A percentile compares a stretch with the other conserved stretches of the same genome.
phyloP scores from a whole-genome alignment of 2,329 filamentous ascomycete species.

The Epichloe festucae region DNA sequence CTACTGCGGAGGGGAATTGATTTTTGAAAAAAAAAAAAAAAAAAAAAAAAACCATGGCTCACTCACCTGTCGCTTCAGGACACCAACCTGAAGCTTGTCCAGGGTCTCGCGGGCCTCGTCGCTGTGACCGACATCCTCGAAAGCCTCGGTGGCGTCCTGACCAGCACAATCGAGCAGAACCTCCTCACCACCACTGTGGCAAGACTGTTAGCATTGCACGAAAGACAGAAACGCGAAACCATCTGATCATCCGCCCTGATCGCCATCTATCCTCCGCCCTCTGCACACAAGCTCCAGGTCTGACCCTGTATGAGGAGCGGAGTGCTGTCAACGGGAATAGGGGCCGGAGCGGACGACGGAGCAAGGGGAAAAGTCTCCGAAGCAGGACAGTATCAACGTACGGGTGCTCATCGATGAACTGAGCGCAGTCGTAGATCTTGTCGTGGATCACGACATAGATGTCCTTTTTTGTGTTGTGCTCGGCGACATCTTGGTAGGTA shows the following conservation, averaged over 20 bases:
- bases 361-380: background rate
- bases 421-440: conserved; percentile 83
- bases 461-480: conserved; percentile 91
- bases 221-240: background rate
- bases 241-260: background rate
- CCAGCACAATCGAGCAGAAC: conserved; percentile 92
- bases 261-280: background rate
- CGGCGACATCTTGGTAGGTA: conserved; percentile 70
- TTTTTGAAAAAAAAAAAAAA: no score
- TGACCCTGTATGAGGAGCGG: background rate
- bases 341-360: background rate
- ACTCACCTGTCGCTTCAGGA: conserved; percentile 68
- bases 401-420: conserved; percentile 96
- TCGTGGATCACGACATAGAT: conserved; percentile 86
- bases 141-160: conserved; percentile 93
- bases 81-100: conserved; percentile 59
- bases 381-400: conserved; percentile 28
- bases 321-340: background rate
- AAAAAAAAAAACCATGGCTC: background rate
- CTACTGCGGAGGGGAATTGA: background rate
- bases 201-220: conserved; percentile 1
- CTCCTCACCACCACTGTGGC: conserved; percentile 82
- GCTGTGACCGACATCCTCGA: conserved; percentile 98
- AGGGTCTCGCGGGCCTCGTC: conserved; percentile 96
- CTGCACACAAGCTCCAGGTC: background rate